Base-by-base conservation (phyloP, 257 asterid species). In the Primulina huaijiensis region DNA sequence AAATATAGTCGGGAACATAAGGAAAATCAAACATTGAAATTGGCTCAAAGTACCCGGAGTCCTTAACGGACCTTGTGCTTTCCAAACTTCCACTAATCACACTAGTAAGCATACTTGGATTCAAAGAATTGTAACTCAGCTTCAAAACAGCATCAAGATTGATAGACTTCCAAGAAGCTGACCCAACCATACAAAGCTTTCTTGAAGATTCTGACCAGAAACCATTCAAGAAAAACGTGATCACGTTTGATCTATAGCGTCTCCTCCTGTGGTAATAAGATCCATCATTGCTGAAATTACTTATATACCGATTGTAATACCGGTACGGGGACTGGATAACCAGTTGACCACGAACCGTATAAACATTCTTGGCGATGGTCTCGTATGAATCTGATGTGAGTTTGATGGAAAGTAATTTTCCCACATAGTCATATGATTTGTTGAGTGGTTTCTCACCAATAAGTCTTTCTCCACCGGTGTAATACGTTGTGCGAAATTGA, bases 131-230 rank as follows among this genome's bases (percentile, higher is more conserved):
- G 40, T 67, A 83, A 2, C 63, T 74, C 8, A 90, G 71, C 80
- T 85, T 79, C 21, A 88, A 80, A 71, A 82, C 87, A 76, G 80
- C 86, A 11, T 69, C 75, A 46, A 84, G 82, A 64, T 78, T 31
- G 25, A 78, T 19, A 27, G 75, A 59, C 20, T 3, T 7, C 82
- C 78, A 65, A 59, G 76, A 34, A 40, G 80, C 83, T 6, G 83
- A 71, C 33, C 93, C 89, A 21, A 86, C 75, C 91, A 83, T 72
- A 61, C 97, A 90, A 20, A 88, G 83, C 82, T 81, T 87, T 79
- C 80, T 74, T 4, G 89, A 70, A 46, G 34, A 16, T 68, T 81
- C 90, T 1, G 91, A 79, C 86, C 85, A 86, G 76, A 78, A 86
- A 0, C 95, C 97, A 23, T 60, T 55, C 7, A 90, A 63, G 64